Percentiles rank a stretch among this genome's conserved stretches.
These are phyloP conservation scores for Cercospora sojina DNA, from an alignment of 2,329 filamentous ascomycete species.

Conservation along the genomic window DNA sequence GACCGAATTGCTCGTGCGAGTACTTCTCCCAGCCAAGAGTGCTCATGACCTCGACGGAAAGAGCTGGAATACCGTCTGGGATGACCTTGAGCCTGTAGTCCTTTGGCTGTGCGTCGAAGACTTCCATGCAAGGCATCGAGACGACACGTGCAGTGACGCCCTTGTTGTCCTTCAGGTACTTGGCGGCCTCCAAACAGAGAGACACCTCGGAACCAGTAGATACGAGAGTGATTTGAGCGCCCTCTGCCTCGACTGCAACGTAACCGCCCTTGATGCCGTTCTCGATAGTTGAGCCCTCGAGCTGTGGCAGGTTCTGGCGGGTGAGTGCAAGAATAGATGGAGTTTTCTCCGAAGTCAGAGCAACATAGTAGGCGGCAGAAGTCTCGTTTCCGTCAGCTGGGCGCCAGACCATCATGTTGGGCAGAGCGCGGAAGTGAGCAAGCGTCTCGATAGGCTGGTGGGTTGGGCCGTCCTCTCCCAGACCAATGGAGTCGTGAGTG, in stretches of 20 bases:
- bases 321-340: constrained; percentile 93
- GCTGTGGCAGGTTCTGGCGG: constrained; percentile 96
- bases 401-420: constrained; percentile 99
- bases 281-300: constrained; percentile 89
- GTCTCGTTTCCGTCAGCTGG: constrained; percentile 98
- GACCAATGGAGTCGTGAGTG: constrained; percentile 98
- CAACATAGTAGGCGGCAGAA: constrained; percentile 94
- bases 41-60: constrained; percentile 95
- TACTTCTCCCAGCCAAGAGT: constrained; percentile 99
- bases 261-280: constrained; percentile 94
- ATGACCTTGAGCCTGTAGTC: constrained; percentile 91
- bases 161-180: constrained; percentile 86
- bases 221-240: constrained; percentile 82
- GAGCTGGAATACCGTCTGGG: constrained; percentile 86
- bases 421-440: constrained; percentile 95
- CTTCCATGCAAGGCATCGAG: constrained; percentile 94
- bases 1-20: constrained; percentile 97
- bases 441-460: constrained; percentile 99
- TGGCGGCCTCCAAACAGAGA: constrained; percentile 89
- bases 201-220: constrained; percentile 95
- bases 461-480: constrained; percentile 96
- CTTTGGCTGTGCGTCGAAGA: constrained; percentile 91
- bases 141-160: constrained; percentile 86
- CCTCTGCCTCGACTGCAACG: constrained; percentile 78
- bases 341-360: constrained; percentile 83